Evolutionary conservation across 768 basidiomycete species (phyloP).

Genomic region (Gyrodon lividus): DNA sequence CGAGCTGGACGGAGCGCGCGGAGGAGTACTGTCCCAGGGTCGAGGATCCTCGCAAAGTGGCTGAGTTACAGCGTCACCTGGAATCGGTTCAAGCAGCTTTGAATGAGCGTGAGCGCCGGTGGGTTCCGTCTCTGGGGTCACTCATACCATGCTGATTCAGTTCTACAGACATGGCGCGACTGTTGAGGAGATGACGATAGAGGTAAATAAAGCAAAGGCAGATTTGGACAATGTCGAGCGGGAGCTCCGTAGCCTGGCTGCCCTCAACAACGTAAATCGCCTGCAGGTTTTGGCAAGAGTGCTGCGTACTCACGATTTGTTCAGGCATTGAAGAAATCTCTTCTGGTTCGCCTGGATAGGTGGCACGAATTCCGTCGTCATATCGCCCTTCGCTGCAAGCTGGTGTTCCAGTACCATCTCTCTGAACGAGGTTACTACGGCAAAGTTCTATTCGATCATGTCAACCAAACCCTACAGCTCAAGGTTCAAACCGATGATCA

Average conservation of each 20-base stretch:
- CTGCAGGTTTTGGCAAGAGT: neutral
- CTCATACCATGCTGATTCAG: slow-evolving; percentile 1
- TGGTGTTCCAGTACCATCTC: slow-evolving; percentile 79
- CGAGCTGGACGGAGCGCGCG: slow-evolving; percentile 66
- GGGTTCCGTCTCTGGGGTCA: slow-evolving; percentile 12
- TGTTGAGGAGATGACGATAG: slow-evolving; percentile 72
- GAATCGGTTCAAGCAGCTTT: slow-evolving; percentile 64
- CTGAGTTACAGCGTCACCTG: slow-evolving; percentile 58
- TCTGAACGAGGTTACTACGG: slow-evolving; percentile 87
- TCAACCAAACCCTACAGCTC: slow-evolving; percentile 57
- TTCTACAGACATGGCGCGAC: slow-evolving; percentile 64
- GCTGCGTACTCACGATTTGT: slow-evolving; percentile 9
- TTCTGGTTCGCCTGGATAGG: slow-evolving; percentile 60
- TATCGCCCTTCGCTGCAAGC: slow-evolving; percentile 84
- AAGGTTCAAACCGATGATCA: slow-evolving; percentile 87
- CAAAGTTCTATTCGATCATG: slow-evolving; percentile 85
- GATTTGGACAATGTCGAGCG: slow-evolving; percentile 57
- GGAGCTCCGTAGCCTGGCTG: slow-evolving; percentile 62
- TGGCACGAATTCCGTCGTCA: slow-evolving; percentile 90
- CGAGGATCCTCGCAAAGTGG: slow-evolving; percentile 54
- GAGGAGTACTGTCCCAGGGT: slow-evolving; percentile 57
- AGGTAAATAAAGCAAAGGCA: slow-evolving; percentile 63
- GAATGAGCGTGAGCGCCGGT: slow-evolving; percentile 65
- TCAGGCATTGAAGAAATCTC: slow-evolving; percentile 67
- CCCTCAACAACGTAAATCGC: slow-evolving; percentile 61